Conservation (phyloP, 2,329 filamentous ascomycete genomes). For the Xylariales sp. region DNA sequence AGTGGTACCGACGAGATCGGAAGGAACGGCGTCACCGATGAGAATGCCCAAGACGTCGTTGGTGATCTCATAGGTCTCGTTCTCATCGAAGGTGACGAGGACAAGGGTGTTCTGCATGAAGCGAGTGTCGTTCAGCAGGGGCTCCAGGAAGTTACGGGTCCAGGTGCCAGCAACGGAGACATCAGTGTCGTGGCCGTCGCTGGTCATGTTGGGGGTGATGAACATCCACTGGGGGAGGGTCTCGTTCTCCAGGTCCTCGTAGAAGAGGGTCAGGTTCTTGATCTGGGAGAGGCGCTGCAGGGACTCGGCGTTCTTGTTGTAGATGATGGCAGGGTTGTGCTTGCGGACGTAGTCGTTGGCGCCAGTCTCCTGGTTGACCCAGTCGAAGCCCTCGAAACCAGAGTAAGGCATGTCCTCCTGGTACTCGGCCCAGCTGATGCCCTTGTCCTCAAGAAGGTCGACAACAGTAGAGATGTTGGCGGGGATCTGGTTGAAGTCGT, state of each 20-base stretch:
- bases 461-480: slow-evolving; percentile 61
- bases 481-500: slow-evolving; percentile 55
- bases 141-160: slow-evolving; percentile 64
- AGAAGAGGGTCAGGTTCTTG: slow-evolving; percentile 71
- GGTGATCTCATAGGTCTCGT: slow-evolving; percentile 59
- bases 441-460: slow-evolving; percentile 63
- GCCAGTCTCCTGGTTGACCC: slow-evolving; percentile 59
- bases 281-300: slow-evolving; percentile 59
- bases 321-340: slow-evolving; percentile 67
- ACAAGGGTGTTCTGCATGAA: slow-evolving; percentile 76
- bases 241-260: slow-evolving; percentile 58
- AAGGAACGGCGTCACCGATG: slow-evolving; percentile 68
- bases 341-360: slow-evolving; percentile 79
- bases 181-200: slow-evolving; percentile 70
- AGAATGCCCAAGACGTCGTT: slow-evolving; percentile 71
- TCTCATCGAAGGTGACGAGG: slow-evolving; percentile 77
- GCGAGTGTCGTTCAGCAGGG: slow-evolving; percentile 62
- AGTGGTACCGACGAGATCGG: slow-evolving; percentile 59
- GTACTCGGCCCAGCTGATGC: slow-evolving; percentile 68
- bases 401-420: slow-evolving; percentile 74
- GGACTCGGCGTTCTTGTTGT: slow-evolving; percentile 58
- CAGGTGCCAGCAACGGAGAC: slow-evolving; percentile 66
- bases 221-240: slow-evolving; percentile 69
- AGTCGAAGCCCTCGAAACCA: slow-evolving; percentile 64
- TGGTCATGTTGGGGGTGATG: slow-evolving; percentile 71